Percentiles rank a stretch among this genome's conserved stretches.
Conservation (phyloP, 1,139 yeast genomes). For the Pichia sp. region DNA sequence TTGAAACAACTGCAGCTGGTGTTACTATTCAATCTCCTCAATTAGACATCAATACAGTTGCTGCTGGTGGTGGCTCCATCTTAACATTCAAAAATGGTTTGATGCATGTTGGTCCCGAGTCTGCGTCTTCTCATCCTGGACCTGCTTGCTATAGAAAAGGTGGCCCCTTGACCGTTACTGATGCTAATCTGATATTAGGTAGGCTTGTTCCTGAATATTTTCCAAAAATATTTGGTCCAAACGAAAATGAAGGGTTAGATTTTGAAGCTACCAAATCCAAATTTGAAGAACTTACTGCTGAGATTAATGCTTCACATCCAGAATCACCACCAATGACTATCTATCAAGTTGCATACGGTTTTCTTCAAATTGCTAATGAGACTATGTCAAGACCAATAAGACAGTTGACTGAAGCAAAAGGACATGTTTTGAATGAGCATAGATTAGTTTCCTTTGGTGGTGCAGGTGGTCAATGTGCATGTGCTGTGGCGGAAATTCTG, state of each 20-base stretch:
- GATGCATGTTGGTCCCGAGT: conserved; percentile 50
- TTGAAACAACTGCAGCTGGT: conserved; percentile 49
- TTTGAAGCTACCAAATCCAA: conserved; percentile 30
- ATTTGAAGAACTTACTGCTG: conserved; percentile 33
- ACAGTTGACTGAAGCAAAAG: conserved; percentile 46
- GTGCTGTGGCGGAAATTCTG: conserved; percentile 39
- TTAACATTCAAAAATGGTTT: conserved; percentile 44
- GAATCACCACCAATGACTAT: conserved; percentile 26
- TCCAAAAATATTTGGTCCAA: conserved; percentile 50
- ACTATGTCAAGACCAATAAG: conserved; percentile 52
- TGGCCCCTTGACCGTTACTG: conserved; percentile 52
- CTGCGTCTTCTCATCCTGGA: conserved; percentile 57
- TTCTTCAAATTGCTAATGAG: conserved; percentile 44
- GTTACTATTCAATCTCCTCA: conserved; percentile 50
- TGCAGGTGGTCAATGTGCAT: conserved; percentile 50
- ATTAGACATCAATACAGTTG: conserved; percentile 48
- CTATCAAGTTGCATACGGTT: conserved; percentile 45
- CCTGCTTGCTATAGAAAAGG: conserved; percentile 53
- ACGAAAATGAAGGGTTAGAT: conserved; percentile 44
- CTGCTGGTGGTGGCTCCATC: conserved; percentile 55
- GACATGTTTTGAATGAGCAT: conserved; percentile 36
- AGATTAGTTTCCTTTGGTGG: conserved; percentile 49
- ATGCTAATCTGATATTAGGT: conserved; percentile 46
- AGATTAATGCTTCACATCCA: conserved; percentile 32
- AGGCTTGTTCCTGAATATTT: conserved; percentile 46